phyloP scores from a whole-genome alignment of 257 asterid genomes.

The Forsythia suspensa region DNA sequence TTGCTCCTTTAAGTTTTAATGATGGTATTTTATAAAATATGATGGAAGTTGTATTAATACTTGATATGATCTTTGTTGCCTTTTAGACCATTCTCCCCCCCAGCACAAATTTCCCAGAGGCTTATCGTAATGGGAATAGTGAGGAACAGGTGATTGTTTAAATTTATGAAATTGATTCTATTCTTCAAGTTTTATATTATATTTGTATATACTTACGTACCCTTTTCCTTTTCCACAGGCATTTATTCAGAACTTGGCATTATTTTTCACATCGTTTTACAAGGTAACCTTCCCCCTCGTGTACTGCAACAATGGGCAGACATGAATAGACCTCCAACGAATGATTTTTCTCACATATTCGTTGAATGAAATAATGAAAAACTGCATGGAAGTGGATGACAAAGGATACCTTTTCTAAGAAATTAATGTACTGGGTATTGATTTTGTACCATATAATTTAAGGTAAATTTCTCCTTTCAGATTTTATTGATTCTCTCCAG shows the following conservation, averaged over 20 bases:
- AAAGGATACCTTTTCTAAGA: background rate
- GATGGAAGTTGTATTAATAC: constrained; percentile 15
- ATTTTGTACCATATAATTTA: too few species aligned
- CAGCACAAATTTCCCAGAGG: constrained; percentile 66
- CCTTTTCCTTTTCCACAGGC: constrained; percentile 51
- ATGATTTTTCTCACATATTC: constrained; percentile 7
- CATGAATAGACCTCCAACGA: background rate
- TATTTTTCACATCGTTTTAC: constrained; percentile 91
- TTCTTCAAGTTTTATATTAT: background rate
- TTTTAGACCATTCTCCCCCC: constrained; percentile 68
- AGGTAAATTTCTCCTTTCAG: too few species aligned
- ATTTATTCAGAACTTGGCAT: constrained; percentile 89
- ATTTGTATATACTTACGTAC: constrained; percentile 5
- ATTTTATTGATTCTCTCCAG: too few species aligned
- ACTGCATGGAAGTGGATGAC: background rate
- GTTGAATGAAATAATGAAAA: background rate
- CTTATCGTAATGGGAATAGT: constrained; percentile 76
- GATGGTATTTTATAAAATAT: background rate
- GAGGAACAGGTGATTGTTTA: constrained; percentile 80
- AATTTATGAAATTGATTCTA: background rate
- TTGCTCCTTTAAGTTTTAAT: constrained; percentile 8
- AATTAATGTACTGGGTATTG: background rate
- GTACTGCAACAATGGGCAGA: background rate
- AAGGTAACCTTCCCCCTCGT: constrained; percentile 52
- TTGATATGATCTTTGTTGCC: constrained; percentile 21